Base-by-base conservation (phyloP, 169 alveolate genomes). In the Plasmodium vinckei region DNA sequence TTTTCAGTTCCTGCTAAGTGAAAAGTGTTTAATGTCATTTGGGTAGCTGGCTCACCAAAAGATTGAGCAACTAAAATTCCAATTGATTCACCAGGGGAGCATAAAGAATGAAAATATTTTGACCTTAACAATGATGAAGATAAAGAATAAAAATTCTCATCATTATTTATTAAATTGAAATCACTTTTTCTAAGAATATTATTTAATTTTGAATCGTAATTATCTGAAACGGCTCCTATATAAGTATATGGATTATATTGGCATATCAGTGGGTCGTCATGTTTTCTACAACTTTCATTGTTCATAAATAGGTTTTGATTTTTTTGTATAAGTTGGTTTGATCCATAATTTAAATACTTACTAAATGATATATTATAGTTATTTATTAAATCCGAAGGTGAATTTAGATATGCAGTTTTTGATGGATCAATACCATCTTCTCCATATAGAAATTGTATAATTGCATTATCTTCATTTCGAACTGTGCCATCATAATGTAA, bases 41-140 rank as follows among this genome's bases (percentile, higher is more conserved):
- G 99, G 21, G 99, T 99, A 33, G 99, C 98, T 0, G 99, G 99
- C 82, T 99, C 99, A 27, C 99, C 99, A 49, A 99, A 97, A 39
- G 98, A 96, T 82, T 98, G 99, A 2, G 99, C 99, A 1, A 99
- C 99, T 25, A 98, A 72, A 60, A 98, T 97, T 1, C 99, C 99
- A 9, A 99, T 99, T 46, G 99, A 98, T 92, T 99, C 99, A 5
- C 99, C 99, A 4, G 99, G 99, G 42, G 67, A 92, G 51, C 94
- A 91, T 9, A 89, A 71, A 12, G 94, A 91, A 49, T 84, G 73
- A 54, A 46, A 93, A 60, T 93, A 92, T 9, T 63, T 88, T 9
- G 84, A 86, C 33, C 87, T 69, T 10, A 87, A 57, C 13, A 79
- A 67, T 17, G 63, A 65, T 42, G 67, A 17, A 9, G 88, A 51